phyloP scores from a whole-genome alignment of 345 rosid genomes.

The Populus simonii region DNA sequence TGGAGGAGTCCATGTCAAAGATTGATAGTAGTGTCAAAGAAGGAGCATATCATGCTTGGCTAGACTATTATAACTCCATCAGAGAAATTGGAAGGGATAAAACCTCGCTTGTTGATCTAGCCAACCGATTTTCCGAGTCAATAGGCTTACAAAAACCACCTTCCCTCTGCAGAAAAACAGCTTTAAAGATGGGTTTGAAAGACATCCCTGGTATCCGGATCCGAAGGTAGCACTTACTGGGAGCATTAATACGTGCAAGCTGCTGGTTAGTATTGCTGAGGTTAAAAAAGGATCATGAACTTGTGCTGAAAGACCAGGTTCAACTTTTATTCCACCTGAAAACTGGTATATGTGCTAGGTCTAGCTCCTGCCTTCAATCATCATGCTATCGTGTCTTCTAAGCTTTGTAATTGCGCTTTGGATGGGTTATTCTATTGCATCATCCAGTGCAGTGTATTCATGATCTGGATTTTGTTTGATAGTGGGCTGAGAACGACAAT shows the following conservation, averaged over 20 bases:
- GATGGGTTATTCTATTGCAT: not conserved
- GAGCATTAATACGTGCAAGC: not conserved
- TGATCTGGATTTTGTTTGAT: not conserved
- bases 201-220: constrained; percentile 67
- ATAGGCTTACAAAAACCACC: constrained; percentile 85
- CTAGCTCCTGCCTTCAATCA: not conserved
- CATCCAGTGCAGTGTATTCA: not conserved
- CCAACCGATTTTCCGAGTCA: constrained; percentile 64
- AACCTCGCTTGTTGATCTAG: constrained; percentile 78
- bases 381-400: not conserved
- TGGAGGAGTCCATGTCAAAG: constrained; percentile 60
- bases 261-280: not conserved
- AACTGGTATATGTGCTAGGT: constrained; percentile 1
- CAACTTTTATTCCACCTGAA: constrained; percentile 13
- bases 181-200: constrained; percentile 92
- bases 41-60: constrained; percentile 97
- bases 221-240: constrained; percentile 21
- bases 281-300: not conserved
- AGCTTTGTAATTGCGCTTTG: not conserved
- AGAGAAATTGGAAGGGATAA: constrained; percentile 83
- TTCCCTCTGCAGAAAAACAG: constrained; percentile 72
- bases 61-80: constrained; percentile 86
- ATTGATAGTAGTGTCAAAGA: constrained; percentile 79
- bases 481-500: not conserved
- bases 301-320: not conserved